Percentiles rank a stretch among this genome's conserved stretches.
phyloP scores from a whole-genome alignment of 169 alveolate species.

The Plasmodium ovale region DNA sequence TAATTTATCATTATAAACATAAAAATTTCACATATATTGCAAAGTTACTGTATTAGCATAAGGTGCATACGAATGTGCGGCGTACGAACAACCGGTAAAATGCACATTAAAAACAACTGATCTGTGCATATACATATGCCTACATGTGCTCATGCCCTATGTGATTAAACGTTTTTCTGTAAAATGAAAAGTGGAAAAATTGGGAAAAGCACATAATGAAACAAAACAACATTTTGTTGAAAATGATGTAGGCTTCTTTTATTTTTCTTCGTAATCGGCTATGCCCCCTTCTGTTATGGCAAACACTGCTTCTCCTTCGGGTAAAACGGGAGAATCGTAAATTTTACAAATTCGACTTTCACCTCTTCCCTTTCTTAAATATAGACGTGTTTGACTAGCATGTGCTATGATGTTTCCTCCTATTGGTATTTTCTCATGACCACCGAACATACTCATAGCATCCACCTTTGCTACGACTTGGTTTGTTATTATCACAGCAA shows the following conservation, averaged over 20 bases:
- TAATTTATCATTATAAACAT: not conserved
- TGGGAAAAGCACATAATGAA: not conserved
- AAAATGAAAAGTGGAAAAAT: no score
- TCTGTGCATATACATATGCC: not conserved
- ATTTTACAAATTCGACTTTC: conserved; percentile 97
- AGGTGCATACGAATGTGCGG: not conserved
- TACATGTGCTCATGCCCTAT: not conserved
- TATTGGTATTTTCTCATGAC: conserved; percentile 91
- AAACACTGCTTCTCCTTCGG: conserved; percentile 98
- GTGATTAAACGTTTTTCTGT: no score
- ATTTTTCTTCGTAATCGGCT: conserved; percentile 88
- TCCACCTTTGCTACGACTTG: conserved; percentile 96
- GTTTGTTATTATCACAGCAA: conserved; percentile 97
- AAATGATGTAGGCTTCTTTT: not conserved
- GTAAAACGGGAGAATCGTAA: conserved; percentile 98
- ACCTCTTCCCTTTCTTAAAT: conserved; percentile 92
- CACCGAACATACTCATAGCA: conserved; percentile 89
- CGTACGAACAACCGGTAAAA: conserved; percentile 1
- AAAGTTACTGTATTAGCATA: not conserved
- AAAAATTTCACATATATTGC: not conserved
- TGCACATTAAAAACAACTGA: not conserved
- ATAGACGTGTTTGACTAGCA: conserved; percentile 97
- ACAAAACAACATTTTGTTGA: not conserved
- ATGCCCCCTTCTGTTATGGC: conserved; percentile 94
- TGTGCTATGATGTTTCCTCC: conserved; percentile 99